Conservation (phyloP, 352 stramenopile genomes). For the Peronosclerospora sorghi region DNA sequence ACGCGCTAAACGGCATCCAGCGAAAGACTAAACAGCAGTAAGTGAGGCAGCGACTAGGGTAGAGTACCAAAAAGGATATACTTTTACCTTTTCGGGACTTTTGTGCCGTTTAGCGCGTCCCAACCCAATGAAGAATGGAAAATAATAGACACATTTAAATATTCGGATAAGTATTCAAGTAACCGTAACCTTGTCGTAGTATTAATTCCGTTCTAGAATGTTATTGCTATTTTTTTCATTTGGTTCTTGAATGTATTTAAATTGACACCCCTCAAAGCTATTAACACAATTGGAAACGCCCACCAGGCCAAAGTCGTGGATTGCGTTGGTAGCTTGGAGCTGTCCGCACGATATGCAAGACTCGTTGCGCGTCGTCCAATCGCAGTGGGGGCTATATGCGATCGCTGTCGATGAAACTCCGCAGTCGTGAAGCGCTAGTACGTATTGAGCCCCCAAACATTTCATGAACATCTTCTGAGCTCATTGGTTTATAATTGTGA, state of each 20-base stretch:
- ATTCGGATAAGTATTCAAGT: too few species aligned
- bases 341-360: slow-evolving; percentile 43
- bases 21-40: too few species aligned
- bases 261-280: slow-evolving; percentile 52
- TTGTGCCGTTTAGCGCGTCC: too few species aligned
- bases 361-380: slow-evolving; percentile 52
- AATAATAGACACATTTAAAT: too few species aligned
- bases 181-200: too few species aligned
- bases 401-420: slow-evolving; percentile 52
- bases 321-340: slow-evolving; percentile 48
- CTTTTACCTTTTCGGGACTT: too few species aligned
- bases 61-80: too few species aligned
- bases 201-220: too few species aligned
- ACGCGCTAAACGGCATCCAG: too few species aligned
- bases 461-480: slow-evolving; percentile 54
- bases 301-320: slow-evolving; percentile 47
- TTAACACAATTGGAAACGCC: slow-evolving; percentile 39
- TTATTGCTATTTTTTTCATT: slow-evolving; percentile 20
- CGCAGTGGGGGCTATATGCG: slow-evolving; percentile 31
- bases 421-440: slow-evolving; percentile 73
- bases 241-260: slow-evolving; percentile 43
- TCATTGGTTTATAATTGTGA: slow-evolving; percentile 55
- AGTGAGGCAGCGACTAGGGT: too few species aligned
- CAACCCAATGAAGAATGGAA: too few species aligned
- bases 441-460: slow-evolving; percentile 66